Evolutionary conservation across 805 yeast genomes (phyloP).

Genomic region (Metschnikowia lochheadii): DNA sequence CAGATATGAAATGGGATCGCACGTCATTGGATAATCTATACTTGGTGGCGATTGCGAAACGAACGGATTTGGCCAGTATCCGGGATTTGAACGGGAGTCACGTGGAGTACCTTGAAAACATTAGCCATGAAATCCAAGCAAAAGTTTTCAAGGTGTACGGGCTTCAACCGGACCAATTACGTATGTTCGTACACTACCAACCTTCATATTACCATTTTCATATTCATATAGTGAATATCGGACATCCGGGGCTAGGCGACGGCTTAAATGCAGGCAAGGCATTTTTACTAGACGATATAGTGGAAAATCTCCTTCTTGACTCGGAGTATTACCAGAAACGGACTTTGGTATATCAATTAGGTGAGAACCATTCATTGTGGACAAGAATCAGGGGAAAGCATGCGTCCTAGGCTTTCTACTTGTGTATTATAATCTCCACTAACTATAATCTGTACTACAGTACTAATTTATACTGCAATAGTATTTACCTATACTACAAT

Average conservation of each 20-base stretch:
- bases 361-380: conserved; percentile 81
- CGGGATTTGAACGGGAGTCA: conserved; percentile 68
- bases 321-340: conserved; percentile 57
- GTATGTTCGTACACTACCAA: conserved; percentile 86
- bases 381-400: neutral
- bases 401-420: too few species aligned
- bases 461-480: too few species aligned
- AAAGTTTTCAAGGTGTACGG: conserved; percentile 41
- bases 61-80: conserved; percentile 64
- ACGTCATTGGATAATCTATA: conserved; percentile 65
- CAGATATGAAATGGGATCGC: conserved; percentile 97
- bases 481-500: too few species aligned
- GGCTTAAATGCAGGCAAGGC: conserved; percentile 79
- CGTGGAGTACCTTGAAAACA: conserved; percentile 48
- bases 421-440: too few species aligned
- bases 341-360: conserved; percentile 62
- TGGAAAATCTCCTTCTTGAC: conserved; percentile 58
- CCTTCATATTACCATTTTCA: conserved; percentile 97
- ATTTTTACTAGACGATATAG: conserved; percentile 71
- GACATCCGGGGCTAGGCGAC: conserved; percentile 62
- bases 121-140: conserved; percentile 43
- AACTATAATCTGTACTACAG: too few species aligned
- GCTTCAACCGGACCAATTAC: conserved; percentile 52
- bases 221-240: conserved; percentile 77
- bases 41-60: conserved; percentile 68